Evolutionary conservation across 2,329 filamentous ascomycete genomes (phyloP).

Genomic region (Pyricularia sp.): DNA sequence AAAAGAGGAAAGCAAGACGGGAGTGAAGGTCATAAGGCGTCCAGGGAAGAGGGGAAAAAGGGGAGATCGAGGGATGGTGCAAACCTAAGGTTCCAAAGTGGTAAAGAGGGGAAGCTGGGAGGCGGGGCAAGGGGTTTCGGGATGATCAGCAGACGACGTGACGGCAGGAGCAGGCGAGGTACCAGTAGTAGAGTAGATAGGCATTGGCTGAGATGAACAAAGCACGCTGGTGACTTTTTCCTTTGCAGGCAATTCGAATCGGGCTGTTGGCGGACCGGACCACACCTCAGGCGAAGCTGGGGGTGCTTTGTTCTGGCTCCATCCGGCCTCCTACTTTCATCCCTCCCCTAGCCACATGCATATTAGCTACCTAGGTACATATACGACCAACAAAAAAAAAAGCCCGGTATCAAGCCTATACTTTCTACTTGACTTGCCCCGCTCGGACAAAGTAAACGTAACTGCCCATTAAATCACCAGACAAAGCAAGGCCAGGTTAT

Average conservation of each 20-base stretch:
- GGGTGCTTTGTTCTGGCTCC: neutral
- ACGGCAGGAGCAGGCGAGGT: neutral
- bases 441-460: neutral
- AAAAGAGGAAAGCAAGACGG: neutral
- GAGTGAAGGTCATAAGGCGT: neutral
- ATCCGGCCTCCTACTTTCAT: neutral
- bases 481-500: neutral
- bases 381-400: neutral
- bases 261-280: neutral
- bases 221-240: neutral
- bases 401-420: neutral
- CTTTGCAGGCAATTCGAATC: neutral
- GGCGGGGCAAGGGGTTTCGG: neutral
- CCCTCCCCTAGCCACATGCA: neutral
- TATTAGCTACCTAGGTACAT: neutral
- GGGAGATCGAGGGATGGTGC: neutral
- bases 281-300: neutral
- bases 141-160: neutral
- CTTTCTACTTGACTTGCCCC: neutral
- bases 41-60: neutral
- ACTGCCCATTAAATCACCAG: neutral
- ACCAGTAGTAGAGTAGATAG: neutral
- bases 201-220: neutral
- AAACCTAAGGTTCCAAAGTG: neutral
- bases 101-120: neutral